Evolutionary conservation across 176 grass and related monocot genomes (phyloP).

Genomic region (Luzula sylvatica): DNA sequence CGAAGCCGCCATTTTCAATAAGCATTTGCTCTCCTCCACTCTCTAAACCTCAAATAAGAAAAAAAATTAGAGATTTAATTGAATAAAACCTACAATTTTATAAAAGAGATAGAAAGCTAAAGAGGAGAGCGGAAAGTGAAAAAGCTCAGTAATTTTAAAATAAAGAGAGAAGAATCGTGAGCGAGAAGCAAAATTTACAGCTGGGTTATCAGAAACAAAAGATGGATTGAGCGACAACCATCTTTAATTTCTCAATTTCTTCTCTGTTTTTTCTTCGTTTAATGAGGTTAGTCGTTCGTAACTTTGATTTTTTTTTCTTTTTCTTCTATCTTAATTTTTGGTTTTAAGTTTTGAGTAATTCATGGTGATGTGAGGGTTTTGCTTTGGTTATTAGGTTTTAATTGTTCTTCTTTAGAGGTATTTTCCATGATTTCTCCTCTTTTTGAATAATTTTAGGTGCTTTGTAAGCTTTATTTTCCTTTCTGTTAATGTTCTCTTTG

Average conservation of each 20-base stretch:
- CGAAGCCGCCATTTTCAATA: slow-evolving; percentile 25
- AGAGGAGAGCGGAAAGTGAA: slow-evolving; percentile 5
- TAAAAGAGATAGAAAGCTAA: slow-evolving; percentile 6
- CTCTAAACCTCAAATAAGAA: neutral
- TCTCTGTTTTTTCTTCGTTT: neutral
- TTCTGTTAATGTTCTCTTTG: too few species aligned
- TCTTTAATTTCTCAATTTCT: slow-evolving; percentile 5
- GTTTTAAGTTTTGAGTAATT: neutral
- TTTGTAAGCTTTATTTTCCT: too few species aligned
- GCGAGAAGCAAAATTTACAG: slow-evolving; percentile 3
- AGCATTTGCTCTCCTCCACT: neutral
- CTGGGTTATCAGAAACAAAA: neutral
- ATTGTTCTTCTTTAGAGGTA: too few species aligned
- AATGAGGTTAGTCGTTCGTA: slow-evolving; percentile 8
- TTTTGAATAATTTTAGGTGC: too few species aligned
- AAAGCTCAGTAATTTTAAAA: slow-evolving; percentile 1
- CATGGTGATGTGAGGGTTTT: too few species aligned
- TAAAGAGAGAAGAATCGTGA: neutral
- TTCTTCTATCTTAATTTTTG: neutral
- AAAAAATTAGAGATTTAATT: too few species aligned
- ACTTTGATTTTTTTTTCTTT: neutral
- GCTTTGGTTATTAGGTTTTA: too few species aligned
- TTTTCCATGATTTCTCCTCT: too few species aligned
- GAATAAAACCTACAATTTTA: neutral
- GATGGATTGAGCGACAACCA: neutral